Percentiles rank a stretch among this genome's conserved stretches.
These are phyloP conservation scores for Lactarius deliciosus DNA, from an alignment of 768 basidiomycete species.

Conservation along the genomic window DNA sequence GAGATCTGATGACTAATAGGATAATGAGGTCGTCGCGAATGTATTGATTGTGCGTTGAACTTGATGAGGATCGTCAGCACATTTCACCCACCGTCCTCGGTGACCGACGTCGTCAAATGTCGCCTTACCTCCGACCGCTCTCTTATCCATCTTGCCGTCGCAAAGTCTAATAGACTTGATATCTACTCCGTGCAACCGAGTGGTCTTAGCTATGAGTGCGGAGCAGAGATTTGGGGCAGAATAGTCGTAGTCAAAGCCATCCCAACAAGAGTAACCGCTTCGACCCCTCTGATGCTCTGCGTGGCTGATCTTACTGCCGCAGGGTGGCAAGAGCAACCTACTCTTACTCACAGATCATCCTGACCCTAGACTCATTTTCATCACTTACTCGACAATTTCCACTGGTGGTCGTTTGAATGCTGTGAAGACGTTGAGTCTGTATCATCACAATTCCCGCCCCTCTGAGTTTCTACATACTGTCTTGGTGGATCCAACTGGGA, in stretches of 20 bases:
- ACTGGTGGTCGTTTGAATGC: constrained; percentile 39
- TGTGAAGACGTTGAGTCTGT: constrained; percentile 51
- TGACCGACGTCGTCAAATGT: constrained; percentile 68
- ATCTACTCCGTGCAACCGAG: constrained; percentile 63
- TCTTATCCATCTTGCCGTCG: constrained; percentile 65
- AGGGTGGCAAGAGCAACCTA: constrained; percentile 44
- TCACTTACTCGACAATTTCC: constrained; percentile 47
- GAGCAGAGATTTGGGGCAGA: constrained; percentile 68
- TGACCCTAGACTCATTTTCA: constrained; percentile 66
- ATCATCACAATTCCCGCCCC: constrained; percentile 54
- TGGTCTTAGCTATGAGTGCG: constrained; percentile 60
- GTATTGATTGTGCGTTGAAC: not conserved
- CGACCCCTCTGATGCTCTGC: constrained; percentile 1
- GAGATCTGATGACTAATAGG: not conserved
- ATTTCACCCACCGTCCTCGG: constrained; percentile 74
- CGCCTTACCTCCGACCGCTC: constrained; percentile 48
- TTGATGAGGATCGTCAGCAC: constrained; percentile 64
- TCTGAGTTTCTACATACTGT: constrained; percentile 74
- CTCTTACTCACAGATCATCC: constrained; percentile 75
- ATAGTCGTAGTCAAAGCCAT: constrained; percentile 56
- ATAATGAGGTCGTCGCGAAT: too few relatives aligned
- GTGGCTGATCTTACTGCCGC: constrained; percentile 4
- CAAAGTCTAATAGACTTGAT: constrained; percentile 64
- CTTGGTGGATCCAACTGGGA: constrained; percentile 62
- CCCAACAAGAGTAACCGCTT: constrained; percentile 50